Evolutionary conservation across 495 filamentous ascomycete species (phyloP).

Genomic region (Letharia lupina): DNA sequence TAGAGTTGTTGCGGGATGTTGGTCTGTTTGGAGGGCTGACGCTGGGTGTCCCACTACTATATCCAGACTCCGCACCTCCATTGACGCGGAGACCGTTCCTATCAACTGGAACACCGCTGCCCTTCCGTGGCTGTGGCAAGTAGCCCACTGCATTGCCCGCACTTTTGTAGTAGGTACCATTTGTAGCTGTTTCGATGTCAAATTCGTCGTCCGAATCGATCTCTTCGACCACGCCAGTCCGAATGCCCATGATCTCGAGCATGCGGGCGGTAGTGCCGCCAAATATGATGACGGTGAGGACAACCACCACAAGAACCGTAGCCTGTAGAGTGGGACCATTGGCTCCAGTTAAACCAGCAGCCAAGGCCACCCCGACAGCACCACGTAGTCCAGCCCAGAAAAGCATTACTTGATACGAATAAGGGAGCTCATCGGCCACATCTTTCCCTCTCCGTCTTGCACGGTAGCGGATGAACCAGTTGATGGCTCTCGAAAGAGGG

Average conservation of each 20-base stretch:
- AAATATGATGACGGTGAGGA: constrained; percentile 96
- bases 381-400: constrained; percentile 97
- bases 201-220: constrained; percentile 97
- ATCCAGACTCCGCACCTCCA: constrained; percentile 32
- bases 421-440: constrained; percentile 81
- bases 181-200: constrained; percentile 79
- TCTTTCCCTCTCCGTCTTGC: constrained; percentile 70
- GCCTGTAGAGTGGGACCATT: constrained; percentile 75
- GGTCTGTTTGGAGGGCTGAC: constrained; percentile 42
- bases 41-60: constrained; percentile 48
- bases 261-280: constrained; percentile 97
- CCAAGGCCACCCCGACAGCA: constrained; percentile 90
- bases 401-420: constrained; percentile 90
- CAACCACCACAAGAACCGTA: constrained; percentile 92
- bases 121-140: constrained; percentile 48
- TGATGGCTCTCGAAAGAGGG: constrained; percentile 80
- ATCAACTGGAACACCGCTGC: constrained; percentile 44
- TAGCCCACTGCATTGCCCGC: constrained; percentile 63
- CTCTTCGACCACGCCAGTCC: constrained; percentile 92
- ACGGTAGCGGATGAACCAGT: constrained; percentile 89
- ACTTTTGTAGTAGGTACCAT: constrained; percentile 70
- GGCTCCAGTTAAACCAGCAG: constrained; percentile 72
- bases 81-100: constrained; percentile 36
- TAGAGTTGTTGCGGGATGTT: constrained; percentile 45
- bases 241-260: constrained; percentile 90